These are phyloP conservation scores for Phellopilus nigrolimitatus DNA, from an alignment of 1,284 basidiomycete species.

Conservation along the genomic window DNA sequence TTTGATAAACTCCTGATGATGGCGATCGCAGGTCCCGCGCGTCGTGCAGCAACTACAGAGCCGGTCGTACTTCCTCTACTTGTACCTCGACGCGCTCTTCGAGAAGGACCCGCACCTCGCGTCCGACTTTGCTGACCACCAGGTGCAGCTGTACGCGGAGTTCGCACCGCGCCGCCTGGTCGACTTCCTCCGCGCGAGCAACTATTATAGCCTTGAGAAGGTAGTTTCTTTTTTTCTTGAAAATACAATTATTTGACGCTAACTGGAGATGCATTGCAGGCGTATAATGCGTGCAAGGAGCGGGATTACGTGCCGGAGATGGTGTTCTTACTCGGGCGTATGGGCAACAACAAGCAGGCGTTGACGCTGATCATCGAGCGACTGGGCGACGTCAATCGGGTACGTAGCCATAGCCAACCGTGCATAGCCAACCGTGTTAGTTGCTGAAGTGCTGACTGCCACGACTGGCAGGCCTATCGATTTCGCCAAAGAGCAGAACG, in stretches of 20 bases:
- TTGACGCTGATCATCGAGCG: constrained; percentile 94
- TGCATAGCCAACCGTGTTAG: too few relatives aligned
- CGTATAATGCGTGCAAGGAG: constrained; percentile 83
- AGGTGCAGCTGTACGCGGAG: constrained; percentile 91
- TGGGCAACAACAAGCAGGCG: constrained; percentile 96
- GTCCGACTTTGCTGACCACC: constrained; percentile 78
- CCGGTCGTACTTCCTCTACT: constrained; percentile 81
- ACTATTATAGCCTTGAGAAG: constrained; percentile 86
- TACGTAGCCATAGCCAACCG: too few relatives aligned
- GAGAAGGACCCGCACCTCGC: constrained; percentile 82
- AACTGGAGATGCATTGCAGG: constrained; percentile 39
- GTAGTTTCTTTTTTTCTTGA: constrained; percentile 37
- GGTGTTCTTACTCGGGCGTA: constrained; percentile 95
- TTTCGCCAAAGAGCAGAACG: constrained; percentile 96
- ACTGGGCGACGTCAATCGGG: constrained; percentile 86
- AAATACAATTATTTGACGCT: neutral
- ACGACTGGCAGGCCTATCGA: constrained; percentile 93
- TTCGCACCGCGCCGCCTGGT: constrained; percentile 78
- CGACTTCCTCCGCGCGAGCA: constrained; percentile 88
- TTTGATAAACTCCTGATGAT: constrained; percentile 1
- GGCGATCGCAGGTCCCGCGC: constrained; percentile 63
- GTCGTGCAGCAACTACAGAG: constrained; percentile 85
- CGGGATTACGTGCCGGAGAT: constrained; percentile 91
- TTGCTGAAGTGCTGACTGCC: too few relatives aligned
- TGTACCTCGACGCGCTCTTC: constrained; percentile 90